Evolutionary conservation across 495 filamentous ascomycete species (phyloP).

Genomic region (Aspergillus campestris): DNA sequence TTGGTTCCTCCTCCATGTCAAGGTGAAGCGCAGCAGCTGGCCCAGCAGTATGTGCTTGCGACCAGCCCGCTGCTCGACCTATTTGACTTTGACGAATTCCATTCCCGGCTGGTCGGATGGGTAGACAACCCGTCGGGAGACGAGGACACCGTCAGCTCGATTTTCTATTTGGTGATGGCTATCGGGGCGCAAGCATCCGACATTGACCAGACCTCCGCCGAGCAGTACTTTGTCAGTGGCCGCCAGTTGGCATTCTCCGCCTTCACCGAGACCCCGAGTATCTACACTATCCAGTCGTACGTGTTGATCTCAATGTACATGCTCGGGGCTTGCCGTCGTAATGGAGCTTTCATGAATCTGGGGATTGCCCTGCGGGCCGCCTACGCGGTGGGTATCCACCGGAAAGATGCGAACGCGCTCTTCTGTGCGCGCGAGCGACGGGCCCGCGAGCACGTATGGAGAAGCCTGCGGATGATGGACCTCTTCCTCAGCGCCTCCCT

Average conservation of each 20-base stretch:
- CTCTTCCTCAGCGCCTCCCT: constrained; percentile 52
- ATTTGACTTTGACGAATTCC: constrained; percentile 29
- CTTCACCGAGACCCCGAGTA: constrained; percentile 47
- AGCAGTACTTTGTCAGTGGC: constrained; percentile 48
- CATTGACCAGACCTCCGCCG: constrained; percentile 32
- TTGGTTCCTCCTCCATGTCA: constrained; percentile 24
- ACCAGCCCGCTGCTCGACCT: constrained; percentile 32
- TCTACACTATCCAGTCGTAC: constrained; percentile 50
- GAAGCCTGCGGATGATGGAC: constrained; percentile 52
- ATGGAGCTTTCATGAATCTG: constrained; percentile 48
- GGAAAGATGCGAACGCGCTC: constrained; percentile 51
- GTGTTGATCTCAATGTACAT: constrained; percentile 53
- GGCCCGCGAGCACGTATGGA: constrained; percentile 52
- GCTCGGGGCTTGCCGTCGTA: constrained; percentile 52
- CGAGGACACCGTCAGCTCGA: constrained; percentile 41
- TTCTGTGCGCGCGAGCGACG: constrained; percentile 43
- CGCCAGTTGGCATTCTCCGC: constrained; percentile 45
- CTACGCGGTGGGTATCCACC: constrained; percentile 51
- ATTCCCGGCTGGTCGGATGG: constrained; percentile 32
- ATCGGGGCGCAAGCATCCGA: constrained; percentile 52
- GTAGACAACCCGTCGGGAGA: constrained; percentile 34
- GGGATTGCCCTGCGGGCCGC: constrained; percentile 50
- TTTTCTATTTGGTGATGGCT: constrained; percentile 51
- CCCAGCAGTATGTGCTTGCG: constrained; percentile 33
- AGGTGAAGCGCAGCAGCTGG: constrained; percentile 30